Percentiles rank a stretch among this genome's conserved stretches.
Conservation (phyloP, 306 rosid species). For the Cucurbita argyrosperma region DNA sequence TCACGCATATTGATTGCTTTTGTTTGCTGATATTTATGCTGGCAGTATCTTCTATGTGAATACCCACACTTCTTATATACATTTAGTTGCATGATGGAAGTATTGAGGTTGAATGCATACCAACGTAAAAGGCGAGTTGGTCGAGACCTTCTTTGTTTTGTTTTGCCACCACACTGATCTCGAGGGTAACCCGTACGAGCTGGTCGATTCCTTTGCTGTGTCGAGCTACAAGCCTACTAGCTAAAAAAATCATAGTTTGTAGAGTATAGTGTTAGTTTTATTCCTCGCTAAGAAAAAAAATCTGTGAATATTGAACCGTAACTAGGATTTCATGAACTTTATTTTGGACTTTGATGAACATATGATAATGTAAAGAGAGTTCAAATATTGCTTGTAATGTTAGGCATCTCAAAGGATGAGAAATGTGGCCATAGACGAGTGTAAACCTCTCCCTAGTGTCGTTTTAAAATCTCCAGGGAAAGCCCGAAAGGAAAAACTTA, state of each 20-base stretch:
- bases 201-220: neutral
- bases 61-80: neutral
- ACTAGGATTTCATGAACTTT: neutral
- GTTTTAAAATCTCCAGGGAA: too few relatives aligned
- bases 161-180: neutral
- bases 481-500: too few relatives aligned
- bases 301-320: neutral
- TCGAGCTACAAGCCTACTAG: neutral
- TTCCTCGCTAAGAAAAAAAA: neutral
- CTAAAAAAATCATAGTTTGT: neutral
- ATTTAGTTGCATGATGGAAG: neutral
- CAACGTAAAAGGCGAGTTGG: constrained; percentile 10
- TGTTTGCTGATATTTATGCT: neutral
- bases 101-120: neutral
- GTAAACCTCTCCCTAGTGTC: too few relatives aligned
- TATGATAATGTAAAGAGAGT: too few relatives aligned
- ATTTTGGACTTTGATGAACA: neutral
- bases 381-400: too few relatives aligned
- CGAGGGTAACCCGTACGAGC: neutral
- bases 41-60: neutral
- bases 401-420: too few relatives aligned
- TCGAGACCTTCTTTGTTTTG: neutral
- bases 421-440: too few relatives aligned
- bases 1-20: neutral
- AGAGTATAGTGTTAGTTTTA: neutral